These are phyloP conservation scores for Ceratocystis ficicola DNA, from an alignment of 2,329 filamentous ascomycete genomes.

Conservation along the genomic window DNA sequence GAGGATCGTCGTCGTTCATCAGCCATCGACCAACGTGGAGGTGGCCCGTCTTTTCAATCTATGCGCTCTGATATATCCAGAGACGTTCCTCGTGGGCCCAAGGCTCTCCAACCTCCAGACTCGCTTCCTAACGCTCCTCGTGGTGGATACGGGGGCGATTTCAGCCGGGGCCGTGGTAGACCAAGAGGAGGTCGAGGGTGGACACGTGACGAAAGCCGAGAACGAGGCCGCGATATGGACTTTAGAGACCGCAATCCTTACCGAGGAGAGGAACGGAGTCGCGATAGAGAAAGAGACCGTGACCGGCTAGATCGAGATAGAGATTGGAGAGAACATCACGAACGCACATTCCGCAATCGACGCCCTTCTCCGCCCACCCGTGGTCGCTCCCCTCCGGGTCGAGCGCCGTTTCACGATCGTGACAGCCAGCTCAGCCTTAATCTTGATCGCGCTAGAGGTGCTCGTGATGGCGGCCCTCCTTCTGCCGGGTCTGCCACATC, in stretches of 20 bases:
- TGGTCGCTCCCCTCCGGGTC: constrained; percentile 53
- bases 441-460: constrained; percentile 53
- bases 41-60: constrained; percentile 47
- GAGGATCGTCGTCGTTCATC: constrained; percentile 59
- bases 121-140: constrained; percentile 55
- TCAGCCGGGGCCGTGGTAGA: constrained; percentile 40
- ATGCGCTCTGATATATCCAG: constrained; percentile 44
- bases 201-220: constrained; percentile 49
- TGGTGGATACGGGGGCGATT: constrained; percentile 53
- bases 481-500: constrained; percentile 60
- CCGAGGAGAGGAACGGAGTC: constrained; percentile 44
- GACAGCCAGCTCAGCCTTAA: constrained; percentile 52
- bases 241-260: constrained; percentile 41
- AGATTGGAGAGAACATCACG: constrained; percentile 36
- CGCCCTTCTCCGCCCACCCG: constrained; percentile 49
- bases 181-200: constrained; percentile 47
- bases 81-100: constrained; percentile 68
- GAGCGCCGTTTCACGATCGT: constrained; percentile 51
- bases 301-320: constrained; percentile 35
- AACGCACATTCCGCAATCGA: constrained; percentile 30
- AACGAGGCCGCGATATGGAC: constrained; percentile 46
- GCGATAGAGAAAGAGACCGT: constrained; percentile 43
- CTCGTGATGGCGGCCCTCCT: constrained; percentile 56
- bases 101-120: constrained; percentile 51
- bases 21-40: constrained; percentile 33